Evolutionary conservation across 2,329 filamentous ascomycete species (phyloP).

Genomic region (Anthostomella pinea): DNA sequence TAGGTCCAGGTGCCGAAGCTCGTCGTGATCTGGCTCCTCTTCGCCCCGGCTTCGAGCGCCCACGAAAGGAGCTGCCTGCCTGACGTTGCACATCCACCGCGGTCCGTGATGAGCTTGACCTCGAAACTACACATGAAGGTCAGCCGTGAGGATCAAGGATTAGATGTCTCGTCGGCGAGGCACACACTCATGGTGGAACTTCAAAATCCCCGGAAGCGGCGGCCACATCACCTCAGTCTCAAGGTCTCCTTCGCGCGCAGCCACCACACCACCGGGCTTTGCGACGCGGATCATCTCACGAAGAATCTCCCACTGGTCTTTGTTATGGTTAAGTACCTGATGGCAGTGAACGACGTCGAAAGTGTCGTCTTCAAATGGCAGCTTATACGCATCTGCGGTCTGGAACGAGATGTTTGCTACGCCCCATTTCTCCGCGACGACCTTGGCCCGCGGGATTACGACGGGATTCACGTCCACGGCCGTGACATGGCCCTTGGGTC

Average conservation of each 20-base stretch:
- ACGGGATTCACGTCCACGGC: constrained; percentile 27
- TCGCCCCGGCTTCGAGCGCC: constrained; percentile 3
- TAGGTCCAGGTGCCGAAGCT: constrained; percentile 12
- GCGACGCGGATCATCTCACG: constrained; percentile 32
- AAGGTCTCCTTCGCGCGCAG: constrained; percentile 33
- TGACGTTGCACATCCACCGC: not conserved
- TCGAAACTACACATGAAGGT: not conserved
- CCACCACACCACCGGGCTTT: constrained; percentile 29
- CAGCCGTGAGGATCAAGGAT: not conserved
- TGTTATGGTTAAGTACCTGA: constrained; percentile 27
- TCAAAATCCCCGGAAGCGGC: constrained; percentile 1
- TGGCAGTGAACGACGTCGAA: constrained; percentile 32
- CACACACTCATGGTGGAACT: constrained; percentile 2
- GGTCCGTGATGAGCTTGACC: constrained; percentile 1
- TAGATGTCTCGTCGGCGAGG: too few relatives aligned
- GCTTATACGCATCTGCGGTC: constrained; percentile 30
- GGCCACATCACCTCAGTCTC: constrained; percentile 25
- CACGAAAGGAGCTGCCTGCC: constrained; percentile 3
- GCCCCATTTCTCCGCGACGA: constrained; percentile 1
- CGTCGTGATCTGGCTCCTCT: constrained; percentile 8
- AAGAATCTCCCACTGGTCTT: constrained; percentile 21
- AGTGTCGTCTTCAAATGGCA: constrained; percentile 27
- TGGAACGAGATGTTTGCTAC: constrained; percentile 20
- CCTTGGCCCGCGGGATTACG: constrained; percentile 1
- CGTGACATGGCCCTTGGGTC: constrained; percentile 34